Percentiles rank a stretch among this genome's conserved stretches.
These are phyloP conservation scores for Bolboschoenus planiculmis DNA, from an alignment of 176 grass and related monocot species.

Conservation along the genomic window DNA sequence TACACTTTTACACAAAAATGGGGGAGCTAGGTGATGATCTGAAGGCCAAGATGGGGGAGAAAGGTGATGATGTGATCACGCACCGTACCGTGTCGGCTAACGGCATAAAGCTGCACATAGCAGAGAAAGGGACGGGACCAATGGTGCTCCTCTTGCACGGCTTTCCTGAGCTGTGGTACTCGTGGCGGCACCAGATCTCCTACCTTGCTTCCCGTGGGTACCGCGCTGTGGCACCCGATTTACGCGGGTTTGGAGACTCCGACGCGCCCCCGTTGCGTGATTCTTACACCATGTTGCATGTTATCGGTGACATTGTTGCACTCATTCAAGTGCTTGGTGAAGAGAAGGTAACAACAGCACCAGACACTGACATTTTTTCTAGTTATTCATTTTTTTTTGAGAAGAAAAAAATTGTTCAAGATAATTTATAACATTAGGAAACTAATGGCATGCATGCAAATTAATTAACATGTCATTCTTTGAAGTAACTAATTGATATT, in stretches of 20 bases:
- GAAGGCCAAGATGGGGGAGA: neutral
- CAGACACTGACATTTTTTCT: neutral
- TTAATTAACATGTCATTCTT: neutral
- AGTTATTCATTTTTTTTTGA: neutral
- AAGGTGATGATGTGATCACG: slow-evolving; percentile 5
- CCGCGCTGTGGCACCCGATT: slow-evolving; percentile 38
- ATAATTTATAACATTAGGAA: neutral
- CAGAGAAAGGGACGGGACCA: slow-evolving; percentile 37
- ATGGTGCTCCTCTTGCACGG: slow-evolving; percentile 39
- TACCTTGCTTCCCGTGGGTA: slow-evolving; percentile 26
- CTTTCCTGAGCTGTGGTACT: slow-evolving; percentile 49
- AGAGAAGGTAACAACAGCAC: slow-evolving; percentile 22
- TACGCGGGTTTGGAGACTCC: slow-evolving; percentile 39
- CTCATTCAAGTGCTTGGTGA: slow-evolving; percentile 34
- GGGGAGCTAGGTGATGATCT: neutral
- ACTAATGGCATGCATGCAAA: neutral
- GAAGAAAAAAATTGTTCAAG: neutral
- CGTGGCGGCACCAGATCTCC: slow-evolving; percentile 43
- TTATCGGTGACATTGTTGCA: slow-evolving; percentile 44
- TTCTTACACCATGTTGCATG: slow-evolving; percentile 37
- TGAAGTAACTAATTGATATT: neutral
- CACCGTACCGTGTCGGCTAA: slow-evolving; percentile 27
- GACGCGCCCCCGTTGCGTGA: slow-evolving; percentile 11
- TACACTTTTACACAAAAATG: neutral
- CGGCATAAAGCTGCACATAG: slow-evolving; percentile 42